Percentiles rank a stretch among this genome's conserved stretches.
Conservation (phyloP, 495 filamentous ascomycete genomes). For the Oidiodendron maius region DNA sequence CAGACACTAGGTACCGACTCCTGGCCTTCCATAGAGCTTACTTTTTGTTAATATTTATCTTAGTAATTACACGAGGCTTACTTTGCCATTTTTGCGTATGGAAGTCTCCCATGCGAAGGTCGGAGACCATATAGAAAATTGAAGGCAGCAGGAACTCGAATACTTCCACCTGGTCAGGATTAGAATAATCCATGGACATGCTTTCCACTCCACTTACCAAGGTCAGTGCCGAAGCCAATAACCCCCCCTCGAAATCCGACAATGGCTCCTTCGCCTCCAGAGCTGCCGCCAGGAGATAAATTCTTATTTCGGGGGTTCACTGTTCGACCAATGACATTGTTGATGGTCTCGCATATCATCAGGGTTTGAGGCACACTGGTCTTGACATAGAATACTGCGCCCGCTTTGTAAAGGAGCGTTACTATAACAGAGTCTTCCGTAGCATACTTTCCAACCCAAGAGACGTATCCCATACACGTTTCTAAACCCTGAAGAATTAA, state of each 20-base stretch:
- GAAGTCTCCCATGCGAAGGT: constrained; percentile 51
- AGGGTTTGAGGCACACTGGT: constrained; percentile 56
- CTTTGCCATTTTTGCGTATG: constrained; percentile 42
- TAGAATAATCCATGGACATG: neutral
- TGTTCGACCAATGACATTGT: constrained; percentile 63
- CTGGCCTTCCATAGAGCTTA: constrained; percentile 42
- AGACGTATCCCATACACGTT: neutral
- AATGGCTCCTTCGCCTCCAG: constrained; percentile 53
- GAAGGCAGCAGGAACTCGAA: constrained; percentile 56
- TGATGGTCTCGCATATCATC: constrained; percentile 43
- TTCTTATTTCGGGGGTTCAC: constrained; percentile 56
- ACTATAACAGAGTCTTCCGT: constrained; percentile 37
- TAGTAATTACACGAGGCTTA: neutral
- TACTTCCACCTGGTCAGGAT: constrained; percentile 50
- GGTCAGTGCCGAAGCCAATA: constrained; percentile 56
- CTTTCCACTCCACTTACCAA: constrained; percentile 46
- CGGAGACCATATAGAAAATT: constrained; percentile 53
- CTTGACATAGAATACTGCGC: constrained; percentile 62
- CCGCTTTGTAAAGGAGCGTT: constrained; percentile 39
- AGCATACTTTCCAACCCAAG: constrained; percentile 22
- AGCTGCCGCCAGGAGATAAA: constrained; percentile 58
- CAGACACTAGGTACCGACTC: constrained; percentile 41
- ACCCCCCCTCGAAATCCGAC: constrained; percentile 35
- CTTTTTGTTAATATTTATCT: neutral
- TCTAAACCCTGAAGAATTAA: neutral